Percentiles rank a stretch among this genome's conserved stretches.
Conservation (phyloP, 169 alveolate genomes). For the Theileria orientalis region DNA sequence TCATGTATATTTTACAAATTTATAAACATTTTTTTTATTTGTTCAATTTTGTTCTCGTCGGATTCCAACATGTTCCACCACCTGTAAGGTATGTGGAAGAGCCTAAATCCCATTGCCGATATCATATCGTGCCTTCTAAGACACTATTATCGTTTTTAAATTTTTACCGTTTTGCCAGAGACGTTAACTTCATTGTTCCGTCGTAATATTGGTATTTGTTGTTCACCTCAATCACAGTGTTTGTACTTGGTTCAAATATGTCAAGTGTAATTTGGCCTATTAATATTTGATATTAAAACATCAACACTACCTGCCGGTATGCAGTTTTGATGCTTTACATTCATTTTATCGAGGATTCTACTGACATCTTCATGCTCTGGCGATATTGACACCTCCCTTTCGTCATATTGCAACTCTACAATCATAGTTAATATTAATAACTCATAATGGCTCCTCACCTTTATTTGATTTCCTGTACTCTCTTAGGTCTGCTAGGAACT, state of each 20-base stretch:
- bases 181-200: slow-evolving; percentile 34
- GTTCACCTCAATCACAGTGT: slow-evolving; percentile 59
- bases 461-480: slow-evolving; percentile 20
- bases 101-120: slow-evolving; percentile 72
- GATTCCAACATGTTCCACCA: slow-evolving; percentile 70
- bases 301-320: slow-evolving; percentile 41
- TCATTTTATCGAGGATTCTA: slow-evolving; percentile 23
- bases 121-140: slow-evolving; percentile 73
- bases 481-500: slow-evolving; percentile 33
- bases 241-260: slow-evolving; percentile 49
- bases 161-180: slow-evolving; percentile 51
- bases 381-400: slow-evolving; percentile 6
- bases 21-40: slow-evolving; percentile 39
- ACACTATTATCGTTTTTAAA: not conserved
- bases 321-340: slow-evolving; percentile 29
- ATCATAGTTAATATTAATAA: not conserved
- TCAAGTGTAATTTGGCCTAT: slow-evolving; percentile 16
- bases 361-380: slow-evolving; percentile 51
- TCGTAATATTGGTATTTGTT: slow-evolving; percentile 53
- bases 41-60: slow-evolving; percentile 63
- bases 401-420: not conserved
- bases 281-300: not conserved
- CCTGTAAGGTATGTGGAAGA: slow-evolving; percentile 68
- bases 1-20: not conserved
- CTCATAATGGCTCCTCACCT: not conserved